Evolutionary conservation across 257 asterid genomes (phyloP).

Genomic region (Solanum dulcamara): DNA sequence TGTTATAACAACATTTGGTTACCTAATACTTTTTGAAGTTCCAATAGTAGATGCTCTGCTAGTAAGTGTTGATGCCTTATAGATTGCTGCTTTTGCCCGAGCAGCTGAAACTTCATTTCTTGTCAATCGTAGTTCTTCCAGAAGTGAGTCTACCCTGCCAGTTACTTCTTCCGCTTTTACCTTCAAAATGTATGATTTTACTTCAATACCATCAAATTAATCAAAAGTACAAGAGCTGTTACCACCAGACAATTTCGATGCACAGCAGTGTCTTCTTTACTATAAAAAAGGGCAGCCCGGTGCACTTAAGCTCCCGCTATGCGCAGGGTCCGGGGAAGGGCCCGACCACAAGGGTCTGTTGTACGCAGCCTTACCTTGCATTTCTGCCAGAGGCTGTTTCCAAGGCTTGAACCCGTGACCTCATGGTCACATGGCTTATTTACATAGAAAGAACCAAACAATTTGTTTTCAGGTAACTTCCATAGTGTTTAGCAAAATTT

Average conservation of each 20-base stretch:
- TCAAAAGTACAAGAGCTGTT: background rate
- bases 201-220: background rate
- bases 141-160: slow-evolving; percentile 50
- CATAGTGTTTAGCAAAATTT: background rate
- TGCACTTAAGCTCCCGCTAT: too few relatives aligned
- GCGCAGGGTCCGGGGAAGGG: too few relatives aligned
- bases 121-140: slow-evolving; percentile 68
- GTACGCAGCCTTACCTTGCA: too few relatives aligned
- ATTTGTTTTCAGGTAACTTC: background rate
- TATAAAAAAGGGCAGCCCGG: too few relatives aligned
- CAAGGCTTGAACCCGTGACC: too few relatives aligned
- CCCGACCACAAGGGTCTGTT: too few relatives aligned
- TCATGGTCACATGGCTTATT: too few relatives aligned
- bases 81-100: slow-evolving; percentile 69
- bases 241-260: background rate
- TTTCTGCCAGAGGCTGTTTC: too few relatives aligned
- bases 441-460: background rate
- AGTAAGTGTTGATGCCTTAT: slow-evolving; percentile 57
- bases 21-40: slow-evolving; percentile 51
- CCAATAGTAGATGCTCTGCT: slow-evolving; percentile 47
- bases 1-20: background rate
- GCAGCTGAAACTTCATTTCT: slow-evolving; percentile 66
- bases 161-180: slow-evolving; percentile 88
- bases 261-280: background rate
- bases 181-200: slow-evolving; percentile 14